Base-by-base conservation (phyloP, 2,329 filamentous ascomycete genomes). In the Chaetomium olivaceum region DNA sequence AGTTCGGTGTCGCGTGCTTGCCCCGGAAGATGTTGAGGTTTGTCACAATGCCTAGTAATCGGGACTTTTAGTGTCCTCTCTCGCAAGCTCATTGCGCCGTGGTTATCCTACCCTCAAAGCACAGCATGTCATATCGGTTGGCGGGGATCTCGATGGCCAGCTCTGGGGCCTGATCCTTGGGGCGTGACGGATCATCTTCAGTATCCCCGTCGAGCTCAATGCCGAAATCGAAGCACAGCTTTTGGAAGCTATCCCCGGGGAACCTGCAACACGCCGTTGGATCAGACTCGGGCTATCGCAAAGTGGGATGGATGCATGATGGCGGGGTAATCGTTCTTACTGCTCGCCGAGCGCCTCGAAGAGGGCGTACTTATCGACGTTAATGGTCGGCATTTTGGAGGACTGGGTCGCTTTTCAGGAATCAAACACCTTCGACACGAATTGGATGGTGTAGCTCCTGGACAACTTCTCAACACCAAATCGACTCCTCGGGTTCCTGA, bases 161-260 rank as follows among this genome's bases (percentile, higher is more conserved):
- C 80, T 98, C 92, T 64, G 95, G 90, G 60, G 92, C 87, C 80
- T 96, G 92, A 79, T 96, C 91, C 72, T 89, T 87, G 76, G 91
- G 91, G 56, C 91, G 84, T 70, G 92, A 88, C 46, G 75, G 74
- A 65, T 87, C 84, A 74, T 91, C 84, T 72, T 92, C 90, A 58
- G 91, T 95, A 78, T 99, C 95, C 82, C 98, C 94, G 81, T 99
- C 95, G 72, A 99, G 87, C 80, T 99, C 95, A 76, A 99, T 96
- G 67, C 93, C 93, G 76, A 97, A 99, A 75, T 99, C 94, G 85
- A 99, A 99, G 80, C 95, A 98, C 73, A 99, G 85, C 76, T 96
- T 91, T 79, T 99, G 95, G 76, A 99, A 99, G 76, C 96, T 92
- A 74, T 96, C 88, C 70, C 92, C 95, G 63, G 94, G 97, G 79